Evolutionary conservation across 495 filamentous ascomycete species (phyloP), one percentile per base, ranked within the genome.

Genomic region (Aspergillus nanangensis): DNA sequence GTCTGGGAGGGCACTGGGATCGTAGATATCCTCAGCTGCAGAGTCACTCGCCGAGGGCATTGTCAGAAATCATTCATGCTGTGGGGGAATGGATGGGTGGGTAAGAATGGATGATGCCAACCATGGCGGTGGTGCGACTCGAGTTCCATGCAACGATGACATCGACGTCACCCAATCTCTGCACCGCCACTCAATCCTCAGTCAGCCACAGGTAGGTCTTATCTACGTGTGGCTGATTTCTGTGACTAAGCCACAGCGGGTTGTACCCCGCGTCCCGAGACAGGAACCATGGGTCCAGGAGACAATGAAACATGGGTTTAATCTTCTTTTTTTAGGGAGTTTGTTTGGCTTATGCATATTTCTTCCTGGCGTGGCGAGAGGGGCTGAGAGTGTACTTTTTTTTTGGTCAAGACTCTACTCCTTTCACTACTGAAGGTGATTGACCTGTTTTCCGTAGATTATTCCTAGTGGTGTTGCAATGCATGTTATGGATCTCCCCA

Each of bases 1-100:
- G 56, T 89, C 84, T 14, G 84, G 84, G 41, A 88, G 67, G 42
- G 57, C 45, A 38, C 51, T 50, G 38, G 70, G 70, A 52, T 77
- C 67, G 48, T 69, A 72, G 13, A 42, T 53, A 27, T 66, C 57
- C 13, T 38, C 35, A 15, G 45, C 39, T 37, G 49, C 19, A 35
- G 56, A 52, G 46, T 68, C 62, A 27, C 67, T 60, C 34, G 47
- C 57, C 29, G 52, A 24, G 46, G 52, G 55, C 69, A 74, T 72
- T 43, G 51, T 71, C 49, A 58, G 52, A 29, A 43, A 47, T 48
- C 18, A 50, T 51, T 44, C 67, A 71, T 69, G 50, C 37, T 63
- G 57, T 25, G 45, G 13, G 31, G 8, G 29, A 20, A 15, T 29
- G 23, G 31, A 20, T 20, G 36, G 33, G 24, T 41, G 23, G 19